Evolutionary conservation across 106 monocot species (phyloP), one percentile per base, ranked within the genome.

Genomic region (Platanthera zijinensis): DNA sequence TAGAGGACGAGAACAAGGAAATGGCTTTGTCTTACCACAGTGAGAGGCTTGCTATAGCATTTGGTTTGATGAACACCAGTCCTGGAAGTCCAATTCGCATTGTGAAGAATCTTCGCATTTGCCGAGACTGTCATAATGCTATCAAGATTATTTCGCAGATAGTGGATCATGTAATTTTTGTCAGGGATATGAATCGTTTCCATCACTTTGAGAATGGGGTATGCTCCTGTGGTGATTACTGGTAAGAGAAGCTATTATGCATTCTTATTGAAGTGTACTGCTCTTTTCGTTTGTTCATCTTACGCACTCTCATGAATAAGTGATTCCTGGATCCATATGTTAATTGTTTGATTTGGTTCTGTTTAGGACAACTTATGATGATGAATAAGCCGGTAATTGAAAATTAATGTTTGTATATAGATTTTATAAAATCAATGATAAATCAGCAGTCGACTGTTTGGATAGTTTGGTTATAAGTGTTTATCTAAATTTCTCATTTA

Each of bases 1-100:
- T 89, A 7, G 87, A 92, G 56, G 83, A 89, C 30, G 92, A 90
- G 79, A 74, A 57, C n/a, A 92, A 83, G 73, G 92, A 89, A 80
- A 79, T 51, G 56, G 75, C 84, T 64, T 57, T 89, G 51, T 71
- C 76, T 62, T 77, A 80, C 67, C 87, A 92, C 51, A 92, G 89
- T 52, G 89, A 92, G 78, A 83, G 85, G 57, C 89, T 89, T 30
- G 90, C 87, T 0, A 77, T 89, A 75, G 89, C 83, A 48, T 87
- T 87, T 83, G 92, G 81, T 6, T 61, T 87, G 79, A 85, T 87
- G n/a, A 92, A 85, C 21, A 51, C 64, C 52, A 76, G 30, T 19
- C 59, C 78, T 54, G 78, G 77, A 4, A 63, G 15, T 46, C 77
- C 80, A 0, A 84, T 92, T 19, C 79, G 80, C 32, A 76, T 84